Evolutionary conservation across 345 rosid species (phyloP), one percentile per base, ranked within the genome.

Genomic region (Luvunga scandens): DNA sequence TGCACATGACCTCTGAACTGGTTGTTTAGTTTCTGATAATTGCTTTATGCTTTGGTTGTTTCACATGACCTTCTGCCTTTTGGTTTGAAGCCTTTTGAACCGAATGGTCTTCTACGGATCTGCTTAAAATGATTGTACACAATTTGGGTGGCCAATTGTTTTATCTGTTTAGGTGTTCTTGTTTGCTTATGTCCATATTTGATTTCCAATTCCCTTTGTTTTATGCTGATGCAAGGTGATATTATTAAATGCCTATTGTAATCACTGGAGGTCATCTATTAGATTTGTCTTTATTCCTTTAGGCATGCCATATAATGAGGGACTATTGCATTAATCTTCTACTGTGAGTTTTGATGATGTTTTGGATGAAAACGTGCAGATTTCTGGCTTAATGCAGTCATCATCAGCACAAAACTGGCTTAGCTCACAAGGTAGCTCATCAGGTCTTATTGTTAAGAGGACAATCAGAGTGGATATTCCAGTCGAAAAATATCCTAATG

Each of bases 401-500:
- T 84, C 98, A 22, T 83, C 91, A 5, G 83, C 94, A 63, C 94
- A 90, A 69, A 93, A 88, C 78, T 92, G 99, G 99, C 86, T 87
- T 42, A 86, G 85, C 82, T 84, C 97, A 75, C 98, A 87, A 38
- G 87, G 90, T 81, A 85, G 91, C 86, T 87, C 97, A 56, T 94
- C 98, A 4, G 93, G 98, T 73, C 93, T 93, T 80, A 88, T 93
- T 66, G 99, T 89, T 69, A 97, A 94, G 88, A 90, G 87, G 83
- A 89, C 94, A 66, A 79, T 94, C 78, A 92, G 99, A 82, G 87
- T 94, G 79, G 99, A 97, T 90, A 94, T 97, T 87, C 99, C 98
- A n/a, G 91, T 93, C 1, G 93, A 94, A 36, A 84, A 78, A 4
- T 97, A 82, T 81, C 99, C 98, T 57, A 93, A 81, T 79, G 99